A percentile compares a stretch with the other conserved stretches of the same genome.
phyloP scores from a whole-genome alignment of 257 asterid genomes.

The Ilex asprella region DNA sequence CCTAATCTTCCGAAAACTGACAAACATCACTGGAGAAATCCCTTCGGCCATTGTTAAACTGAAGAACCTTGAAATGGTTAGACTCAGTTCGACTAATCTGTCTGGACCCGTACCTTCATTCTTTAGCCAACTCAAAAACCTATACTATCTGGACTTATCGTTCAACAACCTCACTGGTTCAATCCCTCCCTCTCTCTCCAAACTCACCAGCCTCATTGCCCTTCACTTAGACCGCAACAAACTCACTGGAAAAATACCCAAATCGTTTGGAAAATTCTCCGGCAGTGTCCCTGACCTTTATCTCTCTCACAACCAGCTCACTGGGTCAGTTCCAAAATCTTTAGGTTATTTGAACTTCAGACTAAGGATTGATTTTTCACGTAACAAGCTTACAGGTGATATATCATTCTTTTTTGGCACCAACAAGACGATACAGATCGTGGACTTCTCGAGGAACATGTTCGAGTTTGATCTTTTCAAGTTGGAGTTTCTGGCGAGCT shows the following conservation, averaged over 20 bases:
- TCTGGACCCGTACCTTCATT: slow-evolving; percentile 46
- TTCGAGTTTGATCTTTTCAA: slow-evolving; percentile 44
- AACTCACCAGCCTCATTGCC: slow-evolving; percentile 17
- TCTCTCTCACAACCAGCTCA: slow-evolving; percentile 53
- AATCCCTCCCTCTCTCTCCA: slow-evolving; percentile 35
- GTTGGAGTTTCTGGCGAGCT: slow-evolving; percentile 31
- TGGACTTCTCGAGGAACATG: slow-evolving; percentile 44
- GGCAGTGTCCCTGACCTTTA: slow-evolving; percentile 26
- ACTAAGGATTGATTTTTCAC: slow-evolving; percentile 23
- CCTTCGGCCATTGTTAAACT: slow-evolving; percentile 26
- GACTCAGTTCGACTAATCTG: slow-evolving; percentile 28
- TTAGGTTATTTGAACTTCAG: slow-evolving; percentile 28
- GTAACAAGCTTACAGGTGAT: slow-evolving; percentile 5
- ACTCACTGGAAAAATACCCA: slow-evolving; percentile 46
- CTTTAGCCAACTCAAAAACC: slow-evolving; percentile 9
- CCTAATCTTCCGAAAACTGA: no score
- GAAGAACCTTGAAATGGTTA: slow-evolving; percentile 21
- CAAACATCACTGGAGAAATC: no score
- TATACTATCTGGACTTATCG: slow-evolving; percentile 21
- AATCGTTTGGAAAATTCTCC: slow-evolving; percentile 26
- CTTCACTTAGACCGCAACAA: slow-evolving; percentile 41
- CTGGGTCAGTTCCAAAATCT: slow-evolving; percentile 42
- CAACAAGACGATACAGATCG: slow-evolving; percentile 23
- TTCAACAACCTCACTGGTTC: slow-evolving; percentile 37
- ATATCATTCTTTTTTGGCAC: slow-evolving; percentile 46